These are phyloP conservation scores for Starmerella apicola DNA, from an alignment of 805 yeast species.

Conservation along the genomic window DNA sequence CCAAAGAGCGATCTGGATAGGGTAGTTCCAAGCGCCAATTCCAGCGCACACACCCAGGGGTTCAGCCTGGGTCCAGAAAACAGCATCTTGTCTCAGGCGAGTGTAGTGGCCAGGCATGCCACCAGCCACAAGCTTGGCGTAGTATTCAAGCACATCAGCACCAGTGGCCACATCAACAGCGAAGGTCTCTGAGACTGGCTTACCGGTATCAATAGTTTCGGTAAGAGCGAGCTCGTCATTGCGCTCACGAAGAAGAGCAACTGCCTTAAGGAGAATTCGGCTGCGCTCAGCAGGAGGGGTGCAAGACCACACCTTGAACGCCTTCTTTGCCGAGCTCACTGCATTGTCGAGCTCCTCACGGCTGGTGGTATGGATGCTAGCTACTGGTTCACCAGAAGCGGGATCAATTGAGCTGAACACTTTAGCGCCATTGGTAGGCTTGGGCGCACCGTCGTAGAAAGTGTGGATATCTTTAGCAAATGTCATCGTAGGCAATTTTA, in stretches of 20 bases:
- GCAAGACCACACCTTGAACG: conserved; percentile 61
- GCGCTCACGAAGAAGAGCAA: conserved; percentile 65
- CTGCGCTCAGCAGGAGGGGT: conserved; percentile 59
- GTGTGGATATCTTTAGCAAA: conserved; percentile 6
- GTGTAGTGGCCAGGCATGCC: conserved; percentile 47
- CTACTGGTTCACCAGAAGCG: conserved; percentile 55
- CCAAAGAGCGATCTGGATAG: conserved; percentile 61
- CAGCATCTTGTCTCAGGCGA: conserved; percentile 42
- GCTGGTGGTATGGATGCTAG: conserved; percentile 59
- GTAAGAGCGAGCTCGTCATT: conserved; percentile 59
- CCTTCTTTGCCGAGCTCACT: conserved; percentile 67
- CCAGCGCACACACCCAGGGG: conserved; percentile 56
- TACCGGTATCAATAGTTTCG: conserved; percentile 69
- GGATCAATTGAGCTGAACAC: conserved; percentile 57
- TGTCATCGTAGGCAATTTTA: conserved; percentile 7
- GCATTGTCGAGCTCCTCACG: conserved; percentile 71
- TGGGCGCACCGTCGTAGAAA: conserved; percentile 10
- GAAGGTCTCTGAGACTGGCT: conserved; percentile 52
- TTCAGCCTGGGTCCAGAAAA: conserved; percentile 56
- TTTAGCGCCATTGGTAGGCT: conserved; percentile 30
- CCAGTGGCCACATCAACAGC: conserved; percentile 36
- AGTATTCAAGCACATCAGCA: conserved; percentile 42
- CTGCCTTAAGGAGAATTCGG: conserved; percentile 44
- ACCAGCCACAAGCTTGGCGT: conserved; percentile 62
- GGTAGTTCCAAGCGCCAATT: conserved; percentile 61